These are phyloP conservation scores for Phytophthora idaei DNA, from an alignment of 352 stramenopile species.

Conservation along the genomic window DNA sequence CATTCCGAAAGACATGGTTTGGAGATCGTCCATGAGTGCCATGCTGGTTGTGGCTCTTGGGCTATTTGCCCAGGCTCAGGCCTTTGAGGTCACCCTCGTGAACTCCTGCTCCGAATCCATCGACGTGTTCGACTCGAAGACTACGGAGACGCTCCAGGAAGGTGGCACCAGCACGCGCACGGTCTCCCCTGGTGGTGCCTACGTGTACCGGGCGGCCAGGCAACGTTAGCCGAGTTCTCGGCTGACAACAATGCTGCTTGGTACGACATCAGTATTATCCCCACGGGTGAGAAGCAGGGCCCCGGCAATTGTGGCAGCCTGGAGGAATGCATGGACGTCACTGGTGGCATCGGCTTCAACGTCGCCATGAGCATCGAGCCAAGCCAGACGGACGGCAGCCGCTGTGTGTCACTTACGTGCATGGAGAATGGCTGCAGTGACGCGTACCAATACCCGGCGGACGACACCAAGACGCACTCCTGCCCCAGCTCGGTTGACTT, in stretches of 20 bases:
- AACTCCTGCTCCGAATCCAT: conserved; percentile 57
- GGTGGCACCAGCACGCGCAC: conserved; percentile 39
- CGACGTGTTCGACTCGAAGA: conserved; percentile 54
- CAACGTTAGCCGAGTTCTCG: conserved; percentile 75
- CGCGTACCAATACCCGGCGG: conserved; percentile 71
- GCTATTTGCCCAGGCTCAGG: conserved; percentile 32
- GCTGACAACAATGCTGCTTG: conserved; percentile 53
- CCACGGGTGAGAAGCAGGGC: conserved; percentile 44
- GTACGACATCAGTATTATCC: conserved; percentile 86
- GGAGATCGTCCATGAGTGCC: conserved; percentile 23
- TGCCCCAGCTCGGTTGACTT: conserved; percentile 60
- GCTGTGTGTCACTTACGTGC: conserved; percentile 59
- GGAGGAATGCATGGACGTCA: conserved; percentile 55
- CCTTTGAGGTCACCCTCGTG: conserved; percentile 49
- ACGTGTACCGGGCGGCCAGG: conserved; percentile 57
- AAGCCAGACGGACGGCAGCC: conserved; percentile 36
- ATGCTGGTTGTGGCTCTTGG: conserved; percentile 32
- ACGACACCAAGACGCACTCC: conserved; percentile 74
- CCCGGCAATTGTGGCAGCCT: conserved; percentile 60
- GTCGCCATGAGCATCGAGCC: conserved; percentile 71
- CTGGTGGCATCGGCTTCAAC: conserved; percentile 71
- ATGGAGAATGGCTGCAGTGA: conserved; percentile 60
- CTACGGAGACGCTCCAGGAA: conserved; percentile 38
- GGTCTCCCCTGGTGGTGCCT: conserved; percentile 40
- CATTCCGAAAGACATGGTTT: conserved; percentile 36